Base-by-base conservation (phyloP, 805 yeast genomes). In the Metschnikowia arizonensis region DNA sequence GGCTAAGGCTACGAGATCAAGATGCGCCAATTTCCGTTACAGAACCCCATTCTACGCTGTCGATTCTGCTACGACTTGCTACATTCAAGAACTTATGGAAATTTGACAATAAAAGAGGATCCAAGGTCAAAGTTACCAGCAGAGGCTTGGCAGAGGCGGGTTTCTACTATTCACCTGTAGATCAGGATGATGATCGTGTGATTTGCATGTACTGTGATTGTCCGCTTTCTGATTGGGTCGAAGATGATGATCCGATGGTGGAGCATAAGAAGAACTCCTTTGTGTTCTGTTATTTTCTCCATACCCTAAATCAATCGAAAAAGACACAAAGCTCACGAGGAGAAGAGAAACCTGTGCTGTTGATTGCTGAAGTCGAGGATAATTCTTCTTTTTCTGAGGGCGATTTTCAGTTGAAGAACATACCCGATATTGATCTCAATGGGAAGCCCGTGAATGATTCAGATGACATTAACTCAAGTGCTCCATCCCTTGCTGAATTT, bases 181-280 rank as follows among this genome's bases (percentile, higher is more conserved):
- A 59, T 6, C 50, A 46, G 2, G 59, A 53, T 17, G 63, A 62
- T 23, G 76, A 71, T 44, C 55, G 66, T 14, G 73, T 69, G 0
- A 58, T 62, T 26, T 61, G 65, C 45, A 53, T 61, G 51, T 58
- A 60, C 39, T 61, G 65, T 39, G 64, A 60, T n/a, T 61, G 63
- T 33, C 56, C 63, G 3, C 48, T 61, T 19, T 69, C 65, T 37
- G 60, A 60, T 23, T 85, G 91, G 90, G 85, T 77, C 47, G 58
- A 63, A 1, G 72, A 66, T 2, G 93, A 87, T 61, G 79, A 76
- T 47, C 91, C 90, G 0, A 47, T 73, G 7, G 67, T 45, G 9
- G 88, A 81, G 51, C 93, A 85, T 57, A 56, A 37, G 50, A 60
- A 43, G 14, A 58, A 59, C 34, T 46, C 52, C 3, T 36, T 50